A percentile compares a stretch with the other conserved stretches of the same genome.
phyloP scores from a whole-genome alignment of 75 land plant species.

The Selaginella moellendorffii region DNA sequence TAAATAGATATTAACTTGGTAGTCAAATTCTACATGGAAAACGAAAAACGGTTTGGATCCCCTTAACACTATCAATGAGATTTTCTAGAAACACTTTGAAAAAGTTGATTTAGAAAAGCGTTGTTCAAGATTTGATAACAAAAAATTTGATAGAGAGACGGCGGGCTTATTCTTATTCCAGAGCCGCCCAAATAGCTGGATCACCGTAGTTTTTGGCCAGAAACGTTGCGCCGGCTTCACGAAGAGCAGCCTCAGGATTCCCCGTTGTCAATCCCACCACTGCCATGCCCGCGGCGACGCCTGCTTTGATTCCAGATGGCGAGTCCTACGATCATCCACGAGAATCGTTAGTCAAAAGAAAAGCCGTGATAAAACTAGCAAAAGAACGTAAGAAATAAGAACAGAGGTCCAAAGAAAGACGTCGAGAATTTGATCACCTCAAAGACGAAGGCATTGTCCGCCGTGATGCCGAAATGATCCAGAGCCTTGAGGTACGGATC shows the following conservation, averaged over 20 bases:
- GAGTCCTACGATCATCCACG: conserved; percentile 15
- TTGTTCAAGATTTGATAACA: no score
- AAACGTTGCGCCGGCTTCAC: conserved; percentile 13
- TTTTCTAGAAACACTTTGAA: no score
- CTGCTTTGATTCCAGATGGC: conserved; percentile 20
- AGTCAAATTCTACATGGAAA: no score
- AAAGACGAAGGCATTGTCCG: conserved; percentile 14
- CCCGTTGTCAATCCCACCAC: conserved; percentile 19
- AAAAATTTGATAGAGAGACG: no score
- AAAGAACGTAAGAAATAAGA: not conserved
- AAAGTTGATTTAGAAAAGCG: no score
- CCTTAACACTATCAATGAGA: no score
- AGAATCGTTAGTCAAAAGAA: not conserved
- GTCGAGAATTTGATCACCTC: conserved; percentile 12
- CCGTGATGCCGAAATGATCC: conserved; percentile 10
- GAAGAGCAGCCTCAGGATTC: conserved; percentile 16
- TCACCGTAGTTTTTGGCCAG: conserved; percentile 21
- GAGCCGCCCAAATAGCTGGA: conserved; percentile 15
- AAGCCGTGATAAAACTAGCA: not conserved
- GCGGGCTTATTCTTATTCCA: no score
- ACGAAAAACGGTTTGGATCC: no score
- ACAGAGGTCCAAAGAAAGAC: not conserved
- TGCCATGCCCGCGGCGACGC: conserved; percentile 18
- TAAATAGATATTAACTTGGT: no score
- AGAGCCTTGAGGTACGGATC: conserved; percentile 24